phyloP scores from a whole-genome alignment of 441 rosid species.

The Croton setiger region DNA sequence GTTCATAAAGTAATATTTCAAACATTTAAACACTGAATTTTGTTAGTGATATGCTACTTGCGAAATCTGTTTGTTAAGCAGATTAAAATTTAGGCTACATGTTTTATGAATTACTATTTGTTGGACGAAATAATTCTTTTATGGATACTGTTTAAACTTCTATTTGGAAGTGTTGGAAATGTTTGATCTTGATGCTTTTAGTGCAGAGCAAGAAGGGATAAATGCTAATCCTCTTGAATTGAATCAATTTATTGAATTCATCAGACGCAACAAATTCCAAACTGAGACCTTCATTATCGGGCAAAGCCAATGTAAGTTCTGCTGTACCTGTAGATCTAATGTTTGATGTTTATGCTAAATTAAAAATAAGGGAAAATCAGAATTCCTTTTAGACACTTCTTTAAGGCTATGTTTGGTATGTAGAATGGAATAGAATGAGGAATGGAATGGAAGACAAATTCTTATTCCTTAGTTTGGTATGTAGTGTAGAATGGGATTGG shows the following conservation, averaged over 20 bases:
- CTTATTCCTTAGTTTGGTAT: no score
- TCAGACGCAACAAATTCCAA: slow-evolving; percentile 62
- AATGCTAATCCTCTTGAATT: slow-evolving; percentile 54
- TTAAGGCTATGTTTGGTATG: no score
- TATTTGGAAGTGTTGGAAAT: no score
- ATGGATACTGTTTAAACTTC: slow-evolving; percentile 2
- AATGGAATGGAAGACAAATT: no score
- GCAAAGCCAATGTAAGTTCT: slow-evolving; percentile 54
- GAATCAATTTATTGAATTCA: slow-evolving; percentile 56
- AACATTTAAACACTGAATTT: no score
- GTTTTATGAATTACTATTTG: background rate
- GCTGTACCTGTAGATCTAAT: background rate
- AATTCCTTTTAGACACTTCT: no score
- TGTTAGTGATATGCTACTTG: no score
- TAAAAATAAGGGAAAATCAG: background rate
- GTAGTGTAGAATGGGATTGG: no score
- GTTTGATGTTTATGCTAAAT: background rate
- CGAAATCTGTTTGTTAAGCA: no score
- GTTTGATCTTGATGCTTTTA: slow-evolving; percentile 30
- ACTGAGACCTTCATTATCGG: slow-evolving; percentile 66
- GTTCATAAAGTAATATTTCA: no score
- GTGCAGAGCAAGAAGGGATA: slow-evolving; percentile 75
- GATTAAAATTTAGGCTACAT: no score
- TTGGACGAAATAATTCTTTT: background rate
- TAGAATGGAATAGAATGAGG: no score